These are phyloP conservation scores for Polygonum maritimum DNA, from an alignment of 148 eudicot species.

Conservation along the genomic window DNA sequence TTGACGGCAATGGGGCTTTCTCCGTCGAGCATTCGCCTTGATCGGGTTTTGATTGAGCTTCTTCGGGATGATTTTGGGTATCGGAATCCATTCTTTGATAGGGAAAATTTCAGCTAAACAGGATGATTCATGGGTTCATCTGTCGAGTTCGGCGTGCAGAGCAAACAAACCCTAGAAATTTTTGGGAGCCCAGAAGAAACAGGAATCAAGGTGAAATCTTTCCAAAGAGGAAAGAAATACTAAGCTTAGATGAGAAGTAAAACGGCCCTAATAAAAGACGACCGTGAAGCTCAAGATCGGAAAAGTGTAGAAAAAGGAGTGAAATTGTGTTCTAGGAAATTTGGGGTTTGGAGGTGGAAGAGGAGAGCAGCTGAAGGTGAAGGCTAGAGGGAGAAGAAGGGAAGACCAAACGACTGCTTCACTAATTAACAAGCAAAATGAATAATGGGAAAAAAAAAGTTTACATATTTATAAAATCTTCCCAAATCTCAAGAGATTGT, in stretches of 20 bases:
- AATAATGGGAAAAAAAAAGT: not conserved
- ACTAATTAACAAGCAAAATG: not conserved
- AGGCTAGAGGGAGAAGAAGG: not conserved
- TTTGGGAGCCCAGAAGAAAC: not conserved
- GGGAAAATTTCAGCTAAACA: not conserved
- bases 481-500: not conserved
- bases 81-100: conserved; percentile 1
- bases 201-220: not conserved
- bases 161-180: not conserved
- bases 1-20: not conserved
- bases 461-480: not conserved
- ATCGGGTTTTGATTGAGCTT: not conserved
- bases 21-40: not conserved
- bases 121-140: not conserved
- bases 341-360: not conserved
- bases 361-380: not conserved
- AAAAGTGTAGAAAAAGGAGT: not conserved
- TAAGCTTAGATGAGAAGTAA: not conserved
- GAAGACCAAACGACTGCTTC: not conserved
- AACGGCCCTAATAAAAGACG: not conserved
- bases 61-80: not conserved
- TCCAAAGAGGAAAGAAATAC: not conserved
- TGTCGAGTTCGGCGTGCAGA: not conserved
- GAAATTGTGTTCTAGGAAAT: not conserved
- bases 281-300: not conserved